Evolutionary conservation across 2,329 filamentous ascomycete genomes (phyloP).

Genomic region (Cucurbitaria berberidis): DNA sequence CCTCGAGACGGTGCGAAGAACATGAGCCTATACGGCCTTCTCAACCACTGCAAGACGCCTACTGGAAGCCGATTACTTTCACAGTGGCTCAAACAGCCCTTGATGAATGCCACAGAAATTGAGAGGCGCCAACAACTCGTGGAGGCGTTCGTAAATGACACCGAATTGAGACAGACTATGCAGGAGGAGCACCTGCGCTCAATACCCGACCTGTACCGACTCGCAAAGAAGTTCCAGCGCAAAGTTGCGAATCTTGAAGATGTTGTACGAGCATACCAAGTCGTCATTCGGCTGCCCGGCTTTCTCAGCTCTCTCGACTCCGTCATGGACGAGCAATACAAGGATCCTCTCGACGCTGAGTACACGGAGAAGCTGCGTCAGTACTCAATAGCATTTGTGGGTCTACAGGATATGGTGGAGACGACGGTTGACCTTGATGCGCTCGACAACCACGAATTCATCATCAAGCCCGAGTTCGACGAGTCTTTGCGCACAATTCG

Average conservation of each 20-base stretch:
- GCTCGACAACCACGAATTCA: conserved; percentile 95
- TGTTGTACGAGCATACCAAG: conserved; percentile 93
- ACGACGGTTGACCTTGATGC: conserved; percentile 96
- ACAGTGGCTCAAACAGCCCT: conserved; percentile 96
- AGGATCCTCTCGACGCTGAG: conserved; percentile 80
- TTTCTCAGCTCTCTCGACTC: conserved; percentile 88
- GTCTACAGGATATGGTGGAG: conserved; percentile 96
- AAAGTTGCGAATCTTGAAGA: conserved; percentile 92
- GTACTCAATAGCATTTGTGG: conserved; percentile 78
- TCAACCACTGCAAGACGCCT: conserved; percentile 98
- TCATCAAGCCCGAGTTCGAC: conserved; percentile 98
- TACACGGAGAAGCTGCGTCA: conserved; percentile 83
- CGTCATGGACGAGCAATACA: conserved; percentile 95
- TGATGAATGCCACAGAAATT: conserved; percentile 91
- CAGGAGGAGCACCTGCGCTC: conserved; percentile 94
- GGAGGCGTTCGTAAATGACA: conserved; percentile 92
- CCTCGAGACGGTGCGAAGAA: conserved; percentile 93
- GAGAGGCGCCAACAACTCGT: conserved; percentile 91
- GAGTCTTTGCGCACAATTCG: conserved; percentile 85
- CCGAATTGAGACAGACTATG: conserved; percentile 91
- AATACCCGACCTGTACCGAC: conserved; percentile 90
- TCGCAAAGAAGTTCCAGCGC: conserved; percentile 93
- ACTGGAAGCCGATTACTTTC: conserved; percentile 87
- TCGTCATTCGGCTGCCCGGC: conserved; percentile 86
- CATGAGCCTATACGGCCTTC: conserved; percentile 92